phyloP scores from a whole-genome alignment of 2,329 filamentous ascomycete genomes.

The Fusarium sp. region DNA sequence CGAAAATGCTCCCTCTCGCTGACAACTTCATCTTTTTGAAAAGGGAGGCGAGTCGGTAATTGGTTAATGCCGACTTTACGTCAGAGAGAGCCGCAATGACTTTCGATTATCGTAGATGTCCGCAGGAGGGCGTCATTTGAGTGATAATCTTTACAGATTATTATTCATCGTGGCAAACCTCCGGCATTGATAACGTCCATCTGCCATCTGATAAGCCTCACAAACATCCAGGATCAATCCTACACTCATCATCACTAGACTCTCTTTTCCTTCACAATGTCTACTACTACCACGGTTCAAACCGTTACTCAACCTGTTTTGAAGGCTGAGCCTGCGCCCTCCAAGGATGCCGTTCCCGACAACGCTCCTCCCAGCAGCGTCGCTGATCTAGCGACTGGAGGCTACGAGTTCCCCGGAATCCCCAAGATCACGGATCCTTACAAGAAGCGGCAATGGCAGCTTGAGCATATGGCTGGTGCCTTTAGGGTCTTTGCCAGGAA shows the following conservation, averaged over 20 bases:
- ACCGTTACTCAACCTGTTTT: background rate
- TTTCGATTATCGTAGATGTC: background rate
- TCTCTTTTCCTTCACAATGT: background rate
- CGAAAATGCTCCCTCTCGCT: background rate
- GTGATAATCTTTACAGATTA: background rate
- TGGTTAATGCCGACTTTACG: background rate
- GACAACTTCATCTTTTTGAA: background rate
- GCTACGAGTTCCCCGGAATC: constrained; percentile 55
- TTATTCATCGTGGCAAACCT: background rate
- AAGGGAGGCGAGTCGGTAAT: background rate
- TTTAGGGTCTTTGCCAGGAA: constrained; percentile 56
- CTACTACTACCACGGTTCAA: background rate
- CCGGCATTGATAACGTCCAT: background rate
- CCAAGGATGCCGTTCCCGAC: background rate
- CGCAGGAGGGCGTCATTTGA: background rate
- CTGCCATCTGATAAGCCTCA: background rate
- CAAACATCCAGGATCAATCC: background rate
- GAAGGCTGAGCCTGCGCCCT: background rate
- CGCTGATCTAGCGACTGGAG: constrained; percentile 29
- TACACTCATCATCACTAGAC: background rate
- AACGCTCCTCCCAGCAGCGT: background rate
- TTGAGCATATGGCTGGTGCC: constrained; percentile 53
- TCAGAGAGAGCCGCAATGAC: background rate
- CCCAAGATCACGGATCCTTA: constrained; percentile 61
- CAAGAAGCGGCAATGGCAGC: constrained; percentile 44